Percentiles rank a stretch among this genome's conserved stretches.
Conservation (phyloP, 2,329 filamentous ascomycete genomes). For the Colletotrichum cuscutae region DNA sequence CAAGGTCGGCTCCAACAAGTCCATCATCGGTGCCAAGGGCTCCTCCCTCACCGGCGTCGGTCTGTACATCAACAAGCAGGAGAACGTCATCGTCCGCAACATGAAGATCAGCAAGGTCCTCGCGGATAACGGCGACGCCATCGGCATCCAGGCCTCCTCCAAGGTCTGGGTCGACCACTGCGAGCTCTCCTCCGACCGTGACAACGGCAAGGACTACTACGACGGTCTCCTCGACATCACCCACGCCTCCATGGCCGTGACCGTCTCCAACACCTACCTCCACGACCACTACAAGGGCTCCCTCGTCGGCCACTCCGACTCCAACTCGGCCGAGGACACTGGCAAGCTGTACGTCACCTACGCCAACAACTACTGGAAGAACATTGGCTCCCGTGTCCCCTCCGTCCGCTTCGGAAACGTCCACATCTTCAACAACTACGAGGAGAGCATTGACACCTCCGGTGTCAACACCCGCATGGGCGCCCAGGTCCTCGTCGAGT, state of each 20-base stretch:
- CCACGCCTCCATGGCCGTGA: conserved; percentile 72
- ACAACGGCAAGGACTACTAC: conserved; percentile 75
- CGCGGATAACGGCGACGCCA: conserved; percentile 67
- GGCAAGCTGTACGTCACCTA: conserved; percentile 73
- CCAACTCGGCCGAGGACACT: conserved; percentile 66
- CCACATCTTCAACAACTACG: conserved; percentile 66
- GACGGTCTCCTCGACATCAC: conserved; percentile 74
- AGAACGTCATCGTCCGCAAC: conserved; percentile 73
- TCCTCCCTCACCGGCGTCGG: conserved; percentile 57
- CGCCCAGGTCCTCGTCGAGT: conserved; percentile 69
- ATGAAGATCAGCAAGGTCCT: conserved; percentile 67
- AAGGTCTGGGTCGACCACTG: conserved; percentile 77
- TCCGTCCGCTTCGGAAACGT: conserved; percentile 73
- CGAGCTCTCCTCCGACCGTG: conserved; percentile 69
- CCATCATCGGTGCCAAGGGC: conserved; percentile 53
- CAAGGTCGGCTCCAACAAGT: conserved; percentile 56
- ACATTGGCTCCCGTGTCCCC: conserved; percentile 72
- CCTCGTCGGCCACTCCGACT: conserved; percentile 69
- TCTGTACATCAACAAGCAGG: conserved; percentile 61
- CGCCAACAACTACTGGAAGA: conserved; percentile 73
- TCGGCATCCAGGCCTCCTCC: conserved; percentile 65
- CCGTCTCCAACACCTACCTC: conserved; percentile 52
- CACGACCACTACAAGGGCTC: conserved; percentile 67
- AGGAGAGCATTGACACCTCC: conserved; percentile 51
- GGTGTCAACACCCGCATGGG: conserved; percentile 67